These are phyloP conservation scores for Cordyceps pruinosa DNA, from an alignment of 2,329 filamentous ascomycete genomes.

Conservation along the genomic window DNA sequence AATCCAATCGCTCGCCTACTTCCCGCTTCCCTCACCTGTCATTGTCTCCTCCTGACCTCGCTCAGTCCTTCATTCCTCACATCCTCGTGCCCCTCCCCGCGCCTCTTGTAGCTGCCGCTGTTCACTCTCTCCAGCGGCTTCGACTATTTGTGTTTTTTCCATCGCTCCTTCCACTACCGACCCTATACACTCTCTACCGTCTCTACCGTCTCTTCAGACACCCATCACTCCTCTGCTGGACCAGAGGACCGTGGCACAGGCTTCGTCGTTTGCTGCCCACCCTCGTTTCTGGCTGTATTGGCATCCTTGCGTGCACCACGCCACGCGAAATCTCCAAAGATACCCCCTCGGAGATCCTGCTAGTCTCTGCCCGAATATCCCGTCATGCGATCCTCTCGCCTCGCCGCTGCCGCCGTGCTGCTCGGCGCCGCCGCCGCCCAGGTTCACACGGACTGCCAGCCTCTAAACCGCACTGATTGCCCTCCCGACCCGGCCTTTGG, in stretches of 20 bases:
- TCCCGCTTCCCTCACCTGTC: not conserved
- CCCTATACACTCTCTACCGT: not conserved
- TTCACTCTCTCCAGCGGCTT: conserved; percentile 15
- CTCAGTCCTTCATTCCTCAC: conserved; percentile 11
- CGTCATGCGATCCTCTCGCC: conserved; percentile 22
- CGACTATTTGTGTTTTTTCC: conserved; percentile 5
- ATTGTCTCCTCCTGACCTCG: not conserved
- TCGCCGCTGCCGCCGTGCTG: conserved; percentile 31
- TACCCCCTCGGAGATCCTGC: not conserved
- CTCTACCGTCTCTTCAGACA: conserved; percentile 5
- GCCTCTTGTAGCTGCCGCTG: not conserved
- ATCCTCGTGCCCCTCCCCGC: not conserved
- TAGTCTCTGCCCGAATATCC: not conserved
- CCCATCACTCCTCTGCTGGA: conserved; percentile 10
- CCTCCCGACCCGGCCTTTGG: conserved; percentile 65
- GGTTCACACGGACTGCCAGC: conserved; percentile 72
- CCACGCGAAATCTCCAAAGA: not conserved
- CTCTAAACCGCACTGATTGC: conserved; percentile 60
- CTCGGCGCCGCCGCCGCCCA: conserved; percentile 55
- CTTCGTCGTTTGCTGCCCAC: not conserved
- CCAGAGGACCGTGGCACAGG: conserved; percentile 6
- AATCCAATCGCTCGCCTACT: not conserved
- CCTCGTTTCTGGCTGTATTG: not conserved
- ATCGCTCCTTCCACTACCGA: not conserved
- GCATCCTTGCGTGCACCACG: not conserved